These are phyloP conservation scores for Fusarium sp. DNA, from an alignment of 2,329 filamentous ascomycete species.

Conservation along the genomic window DNA sequence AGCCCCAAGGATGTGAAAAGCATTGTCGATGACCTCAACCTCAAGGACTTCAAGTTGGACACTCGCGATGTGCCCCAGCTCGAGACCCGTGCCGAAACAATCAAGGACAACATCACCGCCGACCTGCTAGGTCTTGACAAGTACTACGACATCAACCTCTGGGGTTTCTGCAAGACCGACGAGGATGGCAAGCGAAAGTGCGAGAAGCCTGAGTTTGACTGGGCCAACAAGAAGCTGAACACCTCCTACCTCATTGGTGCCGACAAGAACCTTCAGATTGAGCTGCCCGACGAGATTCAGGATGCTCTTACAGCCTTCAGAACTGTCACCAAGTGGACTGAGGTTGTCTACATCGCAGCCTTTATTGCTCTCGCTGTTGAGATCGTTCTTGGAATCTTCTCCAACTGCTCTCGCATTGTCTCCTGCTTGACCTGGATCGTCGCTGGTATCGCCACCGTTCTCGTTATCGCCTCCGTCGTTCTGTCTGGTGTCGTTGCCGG, in stretches of 20 bases:
- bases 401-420: conserved; percentile 84
- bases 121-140: conserved; percentile 73
- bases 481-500: conserved; percentile 81
- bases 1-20: conserved; percentile 52
- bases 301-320: conserved; percentile 79
- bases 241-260: conserved; percentile 66
- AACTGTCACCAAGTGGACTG: conserved; percentile 82
- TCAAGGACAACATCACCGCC: conserved; percentile 66
- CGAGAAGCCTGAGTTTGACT: conserved; percentile 78
- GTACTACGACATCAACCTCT: conserved; percentile 84
- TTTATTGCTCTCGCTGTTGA: conserved; percentile 77
- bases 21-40: conserved; percentile 51
- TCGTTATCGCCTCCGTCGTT: conserved; percentile 72
- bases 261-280: conserved; percentile 65
- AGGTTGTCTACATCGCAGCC: conserved; percentile 82
- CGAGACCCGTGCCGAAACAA: conserved; percentile 65
- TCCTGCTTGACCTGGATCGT: conserved; percentile 86
- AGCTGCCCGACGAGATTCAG: conserved; percentile 75
- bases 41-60: conserved; percentile 37
- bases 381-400: conserved; percentile 82
- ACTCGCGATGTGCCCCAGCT: conserved; percentile 45
- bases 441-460: conserved; percentile 69
- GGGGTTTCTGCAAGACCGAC: conserved; percentile 83
- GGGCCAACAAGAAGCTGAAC: conserved; percentile 79
- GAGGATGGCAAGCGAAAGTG: conserved; percentile 71